Percentiles rank a stretch among this genome's conserved stretches.
Conservation (phyloP, 1,139 yeast genomes). For the Yamadazyma membranifaciens region DNA sequence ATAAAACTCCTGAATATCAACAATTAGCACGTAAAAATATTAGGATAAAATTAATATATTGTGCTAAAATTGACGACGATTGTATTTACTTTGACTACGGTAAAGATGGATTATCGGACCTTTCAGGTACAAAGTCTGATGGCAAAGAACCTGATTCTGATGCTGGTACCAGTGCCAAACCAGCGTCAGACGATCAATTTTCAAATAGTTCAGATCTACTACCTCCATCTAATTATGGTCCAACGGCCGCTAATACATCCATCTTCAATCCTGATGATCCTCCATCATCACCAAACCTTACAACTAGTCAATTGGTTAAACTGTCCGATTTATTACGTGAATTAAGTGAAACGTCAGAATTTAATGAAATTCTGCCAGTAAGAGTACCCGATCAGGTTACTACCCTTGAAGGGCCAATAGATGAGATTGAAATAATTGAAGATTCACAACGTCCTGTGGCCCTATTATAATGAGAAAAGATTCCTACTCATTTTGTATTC, state of each 20-base stretch:
- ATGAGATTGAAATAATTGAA: background rate
- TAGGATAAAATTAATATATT: background rate
- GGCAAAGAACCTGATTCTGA: background rate
- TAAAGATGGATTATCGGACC: conserved; percentile 1
- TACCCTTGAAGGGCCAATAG: background rate
- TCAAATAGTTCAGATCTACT: background rate
- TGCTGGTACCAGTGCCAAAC: background rate
- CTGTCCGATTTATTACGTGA: background rate
- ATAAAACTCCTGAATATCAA: conserved; percentile 16
- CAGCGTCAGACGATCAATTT: background rate
- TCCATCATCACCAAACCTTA: conserved; percentile 20
- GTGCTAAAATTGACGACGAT: conserved; percentile 5
- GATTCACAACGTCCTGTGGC: conserved; percentile 1
- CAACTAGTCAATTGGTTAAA: conserved; percentile 11
- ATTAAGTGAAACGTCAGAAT: no score
- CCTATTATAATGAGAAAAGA: background rate
- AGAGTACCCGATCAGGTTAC: no score
- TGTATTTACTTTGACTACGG: conserved; percentile 10
- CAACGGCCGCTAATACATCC: conserved; percentile 5
- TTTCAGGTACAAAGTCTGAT: background rate
- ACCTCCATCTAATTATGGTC: background rate
- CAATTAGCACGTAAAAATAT: background rate
- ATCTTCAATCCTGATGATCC: background rate
- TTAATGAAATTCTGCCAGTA: no score
- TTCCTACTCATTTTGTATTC: background rate